Percentiles rank a stretch among this genome's conserved stretches.
Evolutionary conservation across 345 rosid species (phyloP).

Genomic region (Sisymbrium irio): DNA sequence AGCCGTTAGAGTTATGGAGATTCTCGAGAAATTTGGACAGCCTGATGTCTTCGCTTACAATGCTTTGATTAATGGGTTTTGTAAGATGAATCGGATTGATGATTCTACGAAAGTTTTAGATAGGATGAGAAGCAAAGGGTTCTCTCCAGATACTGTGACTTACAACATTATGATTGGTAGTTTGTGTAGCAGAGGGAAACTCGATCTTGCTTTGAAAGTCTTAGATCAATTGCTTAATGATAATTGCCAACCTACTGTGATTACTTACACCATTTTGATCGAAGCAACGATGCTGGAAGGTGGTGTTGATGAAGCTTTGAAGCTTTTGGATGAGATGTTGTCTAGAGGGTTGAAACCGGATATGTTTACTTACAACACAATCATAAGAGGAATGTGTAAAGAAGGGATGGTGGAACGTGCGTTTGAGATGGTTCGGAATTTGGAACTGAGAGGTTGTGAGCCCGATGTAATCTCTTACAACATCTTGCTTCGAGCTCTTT

Average conservation of each 20-base stretch:
- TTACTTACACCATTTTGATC: slow-evolving; percentile 82
- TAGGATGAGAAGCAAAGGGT: slow-evolving; percentile 68
- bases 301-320: slow-evolving; percentile 56
- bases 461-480: slow-evolving; percentile 76
- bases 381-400: slow-evolving; percentile 75
- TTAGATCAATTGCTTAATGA: slow-evolving; percentile 62
- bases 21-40: slow-evolving; percentile 60
- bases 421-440: slow-evolving; percentile 48
- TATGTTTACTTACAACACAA: slow-evolving; percentile 63
- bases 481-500: slow-evolving; percentile 53
- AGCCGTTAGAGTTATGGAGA: slow-evolving; percentile 70
- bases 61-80: slow-evolving; percentile 76
- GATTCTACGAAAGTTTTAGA: slow-evolving; percentile 55
- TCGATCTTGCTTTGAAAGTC: slow-evolving; percentile 57
- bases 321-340: slow-evolving; percentile 85
- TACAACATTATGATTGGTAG: slow-evolving; percentile 79
- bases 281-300: slow-evolving; percentile 66
- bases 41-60: slow-evolving; percentile 85
- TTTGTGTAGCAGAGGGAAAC: slow-evolving; percentile 67
- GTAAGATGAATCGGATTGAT: slow-evolving; percentile 68
- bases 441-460: slow-evolving; percentile 52
- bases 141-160: slow-evolving; percentile 71
- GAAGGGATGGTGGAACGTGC: slow-evolving; percentile 60
- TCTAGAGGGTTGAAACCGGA: slow-evolving; percentile 62
- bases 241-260: slow-evolving; percentile 62